phyloP scores from a whole-genome alignment of 768 basidiomycete species.

The Fistulinella prunicolor region DNA sequence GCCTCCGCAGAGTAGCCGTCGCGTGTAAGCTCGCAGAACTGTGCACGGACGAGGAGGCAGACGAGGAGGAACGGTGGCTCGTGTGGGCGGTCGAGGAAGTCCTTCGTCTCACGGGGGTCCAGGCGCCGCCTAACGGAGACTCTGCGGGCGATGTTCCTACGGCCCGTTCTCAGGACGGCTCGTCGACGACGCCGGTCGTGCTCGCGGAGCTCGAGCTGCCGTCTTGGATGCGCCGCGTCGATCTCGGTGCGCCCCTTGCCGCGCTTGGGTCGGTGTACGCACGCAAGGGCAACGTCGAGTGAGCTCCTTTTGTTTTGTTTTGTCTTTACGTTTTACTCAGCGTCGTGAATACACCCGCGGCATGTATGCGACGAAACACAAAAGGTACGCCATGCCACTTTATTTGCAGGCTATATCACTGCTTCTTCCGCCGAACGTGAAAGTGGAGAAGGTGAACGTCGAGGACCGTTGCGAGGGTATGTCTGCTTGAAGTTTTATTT shows the following conservation, averaged over 20 bases:
- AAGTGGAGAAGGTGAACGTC: slow-evolving; percentile 17
- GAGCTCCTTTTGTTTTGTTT: slow-evolving; percentile 9
- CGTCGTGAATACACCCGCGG: background rate
- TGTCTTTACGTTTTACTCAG: no score
- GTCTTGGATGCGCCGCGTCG: slow-evolving; percentile 54
- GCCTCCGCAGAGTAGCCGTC: slow-evolving; percentile 43
- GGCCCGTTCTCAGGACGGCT: no score
- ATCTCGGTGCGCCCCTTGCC: slow-evolving; percentile 67
- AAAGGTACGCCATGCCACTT: slow-evolving; percentile 60
- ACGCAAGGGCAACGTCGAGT: slow-evolving; percentile 48
- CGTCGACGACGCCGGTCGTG: slow-evolving; percentile 24
- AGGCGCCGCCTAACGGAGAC: background rate
- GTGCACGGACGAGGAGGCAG: slow-evolving; percentile 29
- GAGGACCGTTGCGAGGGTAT: slow-evolving; percentile 63
- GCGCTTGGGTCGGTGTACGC: slow-evolving; percentile 63
- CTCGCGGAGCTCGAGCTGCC: slow-evolving; percentile 57
- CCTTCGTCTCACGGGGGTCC: slow-evolving; percentile 27
- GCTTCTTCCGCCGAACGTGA: slow-evolving; percentile 44
- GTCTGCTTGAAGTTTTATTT: no score
- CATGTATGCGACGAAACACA: no score
- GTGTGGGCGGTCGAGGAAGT: slow-evolving; percentile 44
- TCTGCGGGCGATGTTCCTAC: no score
- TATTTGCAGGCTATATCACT: slow-evolving; percentile 65
- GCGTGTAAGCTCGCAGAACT: slow-evolving; percentile 47
- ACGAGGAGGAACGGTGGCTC: slow-evolving; percentile 44